Conservation (phyloP, 2,329 filamentous ascomycete genomes). For the Fusarium oligoseptatum region DNA sequence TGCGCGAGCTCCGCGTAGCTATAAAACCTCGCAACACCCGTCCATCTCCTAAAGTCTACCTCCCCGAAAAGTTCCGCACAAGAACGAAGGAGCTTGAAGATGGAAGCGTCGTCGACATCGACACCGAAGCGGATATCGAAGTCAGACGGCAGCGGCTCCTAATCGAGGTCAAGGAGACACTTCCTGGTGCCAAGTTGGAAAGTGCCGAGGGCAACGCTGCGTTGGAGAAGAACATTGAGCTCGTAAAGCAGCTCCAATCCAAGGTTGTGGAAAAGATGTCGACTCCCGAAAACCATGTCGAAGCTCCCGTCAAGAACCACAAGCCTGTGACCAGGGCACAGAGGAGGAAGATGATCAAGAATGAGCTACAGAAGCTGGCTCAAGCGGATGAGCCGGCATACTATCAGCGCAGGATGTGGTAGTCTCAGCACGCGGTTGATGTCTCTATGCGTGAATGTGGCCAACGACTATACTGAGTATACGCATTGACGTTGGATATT, state of each 20-base stretch:
- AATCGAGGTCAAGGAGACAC: conserved; percentile 53
- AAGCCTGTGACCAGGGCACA: conserved; percentile 66
- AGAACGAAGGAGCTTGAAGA: conserved; percentile 62
- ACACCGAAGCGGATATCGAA: conserved; percentile 51
- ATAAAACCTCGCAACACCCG: conserved; percentile 66
- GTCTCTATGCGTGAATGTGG: background rate
- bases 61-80: conserved; percentile 64
- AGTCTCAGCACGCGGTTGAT: conserved; percentile 5
- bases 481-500: background rate
- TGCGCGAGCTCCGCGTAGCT: conserved; percentile 80
- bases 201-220: conserved; percentile 31
- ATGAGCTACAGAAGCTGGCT: conserved; percentile 65
- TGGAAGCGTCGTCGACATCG: conserved; percentile 58
- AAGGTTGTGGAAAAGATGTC: conserved; percentile 51
- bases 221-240: conserved; percentile 47
- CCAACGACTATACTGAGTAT: background rate
- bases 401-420: conserved; percentile 70
- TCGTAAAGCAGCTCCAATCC: conserved; percentile 50
- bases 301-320: conserved; percentile 54
- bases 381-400: conserved; percentile 61
- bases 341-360: conserved; percentile 69
- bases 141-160: conserved; percentile 45
- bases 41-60: conserved; percentile 61
- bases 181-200: conserved; percentile 38
- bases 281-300: conserved; percentile 51